A percentile compares a stretch with the other conserved stretches of the same genome.
phyloP scores from a whole-genome alignment of 176 grass and related monocot species.

The Oryza meridionalis region DNA sequence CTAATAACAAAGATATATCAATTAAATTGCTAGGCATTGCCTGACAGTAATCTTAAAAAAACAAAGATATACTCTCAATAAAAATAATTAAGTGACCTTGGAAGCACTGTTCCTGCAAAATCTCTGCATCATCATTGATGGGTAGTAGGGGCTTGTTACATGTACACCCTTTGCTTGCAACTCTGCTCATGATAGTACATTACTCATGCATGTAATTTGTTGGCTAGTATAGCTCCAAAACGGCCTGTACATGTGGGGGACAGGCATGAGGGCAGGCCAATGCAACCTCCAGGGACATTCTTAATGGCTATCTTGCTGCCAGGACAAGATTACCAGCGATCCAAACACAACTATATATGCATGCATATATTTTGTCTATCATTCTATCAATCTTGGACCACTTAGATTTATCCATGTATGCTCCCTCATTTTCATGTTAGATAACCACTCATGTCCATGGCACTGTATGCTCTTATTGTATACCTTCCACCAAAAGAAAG shows the following conservation, averaged over 20 bases:
- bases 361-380: not conserved
- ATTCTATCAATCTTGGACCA: not conserved
- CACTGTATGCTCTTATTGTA: not conserved
- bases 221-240: not conserved
- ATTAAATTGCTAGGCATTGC: too few species aligned
- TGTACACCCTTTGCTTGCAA: not conserved
- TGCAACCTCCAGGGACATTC: slow-evolving; percentile 22
- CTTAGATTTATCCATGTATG: not conserved
- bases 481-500: not conserved
- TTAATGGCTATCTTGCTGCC: slow-evolving; percentile 37
- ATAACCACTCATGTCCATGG: not conserved
- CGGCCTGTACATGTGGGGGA: not conserved
- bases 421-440: slow-evolving; percentile 12
- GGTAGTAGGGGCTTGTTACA: not conserved
- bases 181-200: slow-evolving; percentile 6
- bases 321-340: slow-evolving; percentile 28
- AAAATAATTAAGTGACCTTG: not conserved
- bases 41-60: too few species aligned
- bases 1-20: too few species aligned
- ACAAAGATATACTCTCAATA: not conserved
- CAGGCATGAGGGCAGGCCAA: not conserved
- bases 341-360: slow-evolving; percentile 11
- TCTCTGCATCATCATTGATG: not conserved
- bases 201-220: slow-evolving; percentile 1
- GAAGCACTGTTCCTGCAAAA: not conserved